Base-by-base conservation (phyloP, 768 basidiomycete species). In the Solioccasus polychromus region DNA sequence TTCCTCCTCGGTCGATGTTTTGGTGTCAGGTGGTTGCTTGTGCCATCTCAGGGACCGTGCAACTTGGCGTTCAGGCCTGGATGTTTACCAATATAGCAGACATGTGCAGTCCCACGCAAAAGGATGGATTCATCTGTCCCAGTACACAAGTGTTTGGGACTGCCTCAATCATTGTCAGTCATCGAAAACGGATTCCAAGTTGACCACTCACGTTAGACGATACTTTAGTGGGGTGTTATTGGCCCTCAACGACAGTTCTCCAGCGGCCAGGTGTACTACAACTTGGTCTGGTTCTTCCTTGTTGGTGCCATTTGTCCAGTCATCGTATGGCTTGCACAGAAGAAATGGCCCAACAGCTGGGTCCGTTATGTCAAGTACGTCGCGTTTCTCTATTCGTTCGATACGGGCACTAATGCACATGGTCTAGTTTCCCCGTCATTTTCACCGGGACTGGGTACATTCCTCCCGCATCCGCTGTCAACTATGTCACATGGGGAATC, bases 161-260 rank as follows among this genome's bases (percentile, higher is more conserved):
- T 12, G 78, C 78, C 0, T 69, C 66, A 52, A 54, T 79, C 62
- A 66, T 69, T 22, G 85, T 85, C 63, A 39, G 74, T 71, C 37
- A 40, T 37, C 45, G 40, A 40, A 37, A 17, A 17, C 5, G 19
- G 17, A 17, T 25, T 14, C 5, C 25, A 23, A n/a, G 18, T 15
- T 6, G 26, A 38, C 18, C 3, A 20, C 39, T 50, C 17, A 53
- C 19, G 12, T 26, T 29, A 8, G 4, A n/a, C 8, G 8, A 0
- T 23, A 4, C 31, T 30, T 17, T 26, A 61, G 60, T 88, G 82
- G 82, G 85, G 90, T 57, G 85, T 88, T 43, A 88, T 92, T 47
- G 88, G 89, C 8, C 90, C 89, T 23, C 72, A 71, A n/a, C 74
- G 82, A 9, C 82, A 82, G 57, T 91, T 86, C 74, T 85, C 79